Evolutionary conservation across 2,329 filamentous ascomycete genomes (phyloP).

Genomic region (Endoconidiophora laricicola): DNA sequence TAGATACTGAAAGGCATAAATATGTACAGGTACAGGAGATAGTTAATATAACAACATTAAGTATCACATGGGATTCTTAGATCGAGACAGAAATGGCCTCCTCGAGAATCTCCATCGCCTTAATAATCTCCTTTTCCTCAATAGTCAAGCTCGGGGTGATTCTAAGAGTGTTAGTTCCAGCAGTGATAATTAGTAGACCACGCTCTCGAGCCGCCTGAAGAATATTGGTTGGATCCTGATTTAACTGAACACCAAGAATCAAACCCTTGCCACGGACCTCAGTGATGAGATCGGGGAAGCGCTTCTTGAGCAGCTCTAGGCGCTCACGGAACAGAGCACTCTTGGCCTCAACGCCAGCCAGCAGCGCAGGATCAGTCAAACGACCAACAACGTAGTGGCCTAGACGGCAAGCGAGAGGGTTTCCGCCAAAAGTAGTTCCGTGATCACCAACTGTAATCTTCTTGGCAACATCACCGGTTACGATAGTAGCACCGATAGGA

Average conservation of each 20-base stretch:
- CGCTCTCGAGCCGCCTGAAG: slow-evolving; percentile 76
- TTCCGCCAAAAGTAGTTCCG: slow-evolving; percentile 87
- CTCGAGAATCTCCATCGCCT: slow-evolving; percentile 60
- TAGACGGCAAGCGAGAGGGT: slow-evolving; percentile 69
- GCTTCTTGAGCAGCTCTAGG: slow-evolving; percentile 30
- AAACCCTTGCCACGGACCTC: slow-evolving; percentile 73
- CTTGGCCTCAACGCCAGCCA: slow-evolving; percentile 53
- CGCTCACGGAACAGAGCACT: slow-evolving; percentile 30
- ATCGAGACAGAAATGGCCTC: slow-evolving; percentile 38
- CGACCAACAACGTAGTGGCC: slow-evolving; percentile 73
- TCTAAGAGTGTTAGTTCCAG: slow-evolving; percentile 76
- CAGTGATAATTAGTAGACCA: slow-evolving; percentile 79
- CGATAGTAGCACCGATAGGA: slow-evolving; percentile 61
- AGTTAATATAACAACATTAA: too few relatives aligned
- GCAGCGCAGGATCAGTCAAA: slow-evolving; percentile 54
- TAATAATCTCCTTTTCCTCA: slow-evolving; percentile 60
- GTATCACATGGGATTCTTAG: slow-evolving; percentile 12
- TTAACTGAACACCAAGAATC: slow-evolving; percentile 74
- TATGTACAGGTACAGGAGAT: slow-evolving; percentile 1
- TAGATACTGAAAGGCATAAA: neutral
- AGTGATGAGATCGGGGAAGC: slow-evolving; percentile 50
- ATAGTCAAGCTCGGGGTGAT: slow-evolving; percentile 83
- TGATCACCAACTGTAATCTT: slow-evolving; percentile 53
- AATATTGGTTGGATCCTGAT: slow-evolving; percentile 52
- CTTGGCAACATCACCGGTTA: slow-evolving; percentile 24